Conservation (phyloP, 371 early-diverging fungal genomes). For the Batkoa obscura region DNA sequence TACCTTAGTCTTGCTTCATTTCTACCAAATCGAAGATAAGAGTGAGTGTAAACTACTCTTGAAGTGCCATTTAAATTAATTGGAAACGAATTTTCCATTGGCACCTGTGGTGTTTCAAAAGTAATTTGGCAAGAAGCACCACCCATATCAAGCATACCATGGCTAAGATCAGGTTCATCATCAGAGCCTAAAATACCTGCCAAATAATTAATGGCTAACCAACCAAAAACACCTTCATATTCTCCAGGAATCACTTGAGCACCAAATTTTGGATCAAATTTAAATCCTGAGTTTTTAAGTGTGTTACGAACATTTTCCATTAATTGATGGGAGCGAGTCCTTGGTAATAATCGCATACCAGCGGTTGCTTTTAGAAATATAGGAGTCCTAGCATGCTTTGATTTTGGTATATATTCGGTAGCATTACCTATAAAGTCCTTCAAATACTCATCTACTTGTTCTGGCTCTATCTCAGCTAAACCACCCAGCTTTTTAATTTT, state of each 20-base stretch:
- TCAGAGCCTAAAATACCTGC: conserved; percentile 34
- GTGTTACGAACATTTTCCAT: conserved; percentile 23
- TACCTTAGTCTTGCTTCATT: conserved; percentile 76
- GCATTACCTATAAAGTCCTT: conserved; percentile 61
- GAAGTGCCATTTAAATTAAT: conserved; percentile 24
- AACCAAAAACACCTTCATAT: conserved; percentile 83
- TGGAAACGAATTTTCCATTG: conserved; percentile 3
- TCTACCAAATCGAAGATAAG: conserved; percentile 84
- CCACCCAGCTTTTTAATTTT: conserved; percentile 4
- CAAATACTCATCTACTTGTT: conserved; percentile 33
- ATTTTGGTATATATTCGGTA: conserved; percentile 35
- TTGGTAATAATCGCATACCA: conserved; percentile 67
- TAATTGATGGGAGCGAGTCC: conserved; percentile 26
- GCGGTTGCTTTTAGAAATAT: conserved; percentile 84
- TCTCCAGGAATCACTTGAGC: conserved; percentile 79
- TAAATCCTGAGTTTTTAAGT: conserved; percentile 2
- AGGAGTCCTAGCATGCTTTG: conserved; percentile 43
- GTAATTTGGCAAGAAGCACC: conserved; percentile 77
- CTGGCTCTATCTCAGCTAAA: conserved; percentile 11
- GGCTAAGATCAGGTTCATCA: conserved; percentile 27
- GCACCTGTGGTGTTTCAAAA: conserved; percentile 16
- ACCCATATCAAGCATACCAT: conserved; percentile 77
- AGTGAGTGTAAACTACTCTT: conserved; percentile 56
- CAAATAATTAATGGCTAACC: conserved; percentile 83
- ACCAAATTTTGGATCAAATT: conserved; percentile 33